Percentiles rank a stretch among this genome's conserved stretches.
Evolutionary conservation across 2,329 filamentous ascomycete genomes (phyloP).

Genomic region (Drechmeria coniospora): DNA sequence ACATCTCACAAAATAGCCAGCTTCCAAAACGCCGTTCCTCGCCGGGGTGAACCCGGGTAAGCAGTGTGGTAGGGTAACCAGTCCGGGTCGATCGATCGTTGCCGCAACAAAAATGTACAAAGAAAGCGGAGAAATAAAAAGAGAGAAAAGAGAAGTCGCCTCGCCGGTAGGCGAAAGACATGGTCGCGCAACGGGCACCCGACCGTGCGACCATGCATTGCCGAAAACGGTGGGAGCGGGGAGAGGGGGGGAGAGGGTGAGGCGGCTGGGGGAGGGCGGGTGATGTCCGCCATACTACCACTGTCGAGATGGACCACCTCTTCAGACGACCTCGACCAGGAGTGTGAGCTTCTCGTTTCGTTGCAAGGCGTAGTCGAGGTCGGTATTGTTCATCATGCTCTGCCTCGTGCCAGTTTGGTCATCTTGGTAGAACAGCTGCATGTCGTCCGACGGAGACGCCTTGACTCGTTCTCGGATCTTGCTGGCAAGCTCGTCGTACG

Average conservation of each 20-base stretch:
- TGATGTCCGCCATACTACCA: too few species aligned
- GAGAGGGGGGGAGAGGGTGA: too few species aligned
- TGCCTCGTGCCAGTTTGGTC: conserved; percentile 63
- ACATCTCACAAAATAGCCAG: conserved; percentile 1
- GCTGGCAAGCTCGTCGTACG: conserved; percentile 61
- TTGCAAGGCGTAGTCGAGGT: conserved; percentile 65
- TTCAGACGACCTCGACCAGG: conserved; percentile 43
- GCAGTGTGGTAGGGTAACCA: background rate
- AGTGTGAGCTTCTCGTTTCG: conserved; percentile 79
- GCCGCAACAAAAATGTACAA: conserved; percentile 2
- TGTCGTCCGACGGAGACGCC: conserved; percentile 49
- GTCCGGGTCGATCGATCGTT: background rate
- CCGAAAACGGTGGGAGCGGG: too few species aligned
- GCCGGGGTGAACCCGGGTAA: conserved; percentile 7
- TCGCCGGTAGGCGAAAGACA: too few species aligned
- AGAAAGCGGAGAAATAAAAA: conserved; percentile 1
- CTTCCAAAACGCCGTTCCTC: conserved; percentile 8
- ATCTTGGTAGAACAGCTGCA: conserved; percentile 75
- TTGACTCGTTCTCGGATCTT: conserved; percentile 77
- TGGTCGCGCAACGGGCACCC: too few species aligned
- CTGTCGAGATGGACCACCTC: background rate
- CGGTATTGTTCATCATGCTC: conserved; percentile 61
- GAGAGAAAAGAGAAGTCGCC: conserved; percentile 3
- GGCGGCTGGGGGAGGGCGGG: too few species aligned
- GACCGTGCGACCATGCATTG: too few species aligned